Evolutionary conservation across 805 yeast species (phyloP).

Genomic region (Spathaspora gorwiae): DNA sequence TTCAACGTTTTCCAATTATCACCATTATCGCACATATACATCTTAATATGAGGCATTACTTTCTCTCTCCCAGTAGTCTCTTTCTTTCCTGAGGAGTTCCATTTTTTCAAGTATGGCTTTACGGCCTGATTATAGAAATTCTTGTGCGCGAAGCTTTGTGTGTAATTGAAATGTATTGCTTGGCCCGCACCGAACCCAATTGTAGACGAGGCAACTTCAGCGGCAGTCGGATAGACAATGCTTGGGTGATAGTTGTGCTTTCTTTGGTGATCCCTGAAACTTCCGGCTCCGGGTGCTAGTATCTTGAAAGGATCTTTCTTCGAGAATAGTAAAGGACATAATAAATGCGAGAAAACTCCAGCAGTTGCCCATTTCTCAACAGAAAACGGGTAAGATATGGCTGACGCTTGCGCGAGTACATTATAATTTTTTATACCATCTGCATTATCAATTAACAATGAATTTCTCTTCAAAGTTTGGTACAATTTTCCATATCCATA

Average conservation of each 20-base stretch:
- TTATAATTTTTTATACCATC: slow-evolving; percentile 16
- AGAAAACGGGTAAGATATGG: slow-evolving; percentile 45
- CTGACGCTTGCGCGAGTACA: slow-evolving; percentile 43
- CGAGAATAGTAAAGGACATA: slow-evolving; percentile 41
- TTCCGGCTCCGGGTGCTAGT: slow-evolving; percentile 21
- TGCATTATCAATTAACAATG: slow-evolving; percentile 19
- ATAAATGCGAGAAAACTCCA: slow-evolving; percentile 44
- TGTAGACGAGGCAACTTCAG: slow-evolving; percentile 34
- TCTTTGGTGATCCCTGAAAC: slow-evolving; percentile 18
- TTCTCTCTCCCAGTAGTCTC: slow-evolving; percentile 27
- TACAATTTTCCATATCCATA: slow-evolving; percentile 48
- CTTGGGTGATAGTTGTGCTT: slow-evolving; percentile 26
- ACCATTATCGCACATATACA: slow-evolving; percentile 51
- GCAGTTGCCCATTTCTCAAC: slow-evolving; percentile 18
- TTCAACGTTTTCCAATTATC: slow-evolving; percentile 47
- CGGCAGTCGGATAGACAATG: slow-evolving; percentile 43
- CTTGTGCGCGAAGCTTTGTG: slow-evolving; percentile 14
- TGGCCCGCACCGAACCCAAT: slow-evolving; percentile 48
- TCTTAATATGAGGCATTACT: slow-evolving; percentile 65
- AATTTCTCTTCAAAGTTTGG: slow-evolving; percentile 33
- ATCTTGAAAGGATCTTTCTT: slow-evolving; percentile 18
- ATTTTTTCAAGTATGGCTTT: slow-evolving; percentile 38
- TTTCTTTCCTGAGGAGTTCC: slow-evolving; percentile 27
- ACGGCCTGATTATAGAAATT: slow-evolving; percentile 41
- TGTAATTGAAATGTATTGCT: slow-evolving; percentile 45